phyloP scores from a whole-genome alignment of 257 asterid species.

The Lithospermum erythrorhizon region DNA sequence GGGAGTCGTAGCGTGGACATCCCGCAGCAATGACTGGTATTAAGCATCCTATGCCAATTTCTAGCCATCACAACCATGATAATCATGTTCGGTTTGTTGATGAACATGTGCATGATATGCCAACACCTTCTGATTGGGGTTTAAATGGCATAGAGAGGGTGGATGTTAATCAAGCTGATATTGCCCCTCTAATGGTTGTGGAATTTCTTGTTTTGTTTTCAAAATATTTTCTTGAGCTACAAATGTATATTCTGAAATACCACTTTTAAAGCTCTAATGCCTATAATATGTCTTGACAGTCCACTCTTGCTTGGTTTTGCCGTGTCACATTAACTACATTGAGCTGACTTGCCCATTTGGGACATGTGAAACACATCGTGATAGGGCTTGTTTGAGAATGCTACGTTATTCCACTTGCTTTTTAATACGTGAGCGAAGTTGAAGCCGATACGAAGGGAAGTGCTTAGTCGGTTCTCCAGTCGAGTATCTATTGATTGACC shows the following conservation, averaged over 20 bases:
- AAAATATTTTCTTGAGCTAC: conserved; percentile 1
- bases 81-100: conserved; percentile 56
- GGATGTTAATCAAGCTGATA: conserved; percentile 98
- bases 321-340: no score
- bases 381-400: background rate
- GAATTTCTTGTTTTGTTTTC: conserved; percentile 19
- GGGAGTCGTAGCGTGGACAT: no score
- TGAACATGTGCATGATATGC: conserved; percentile 70
- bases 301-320: no score
- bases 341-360: no score
- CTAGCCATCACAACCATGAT: conserved; percentile 35
- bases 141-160: conserved; percentile 74
- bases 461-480: conserved; percentile 73
- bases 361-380: no score
- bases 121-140: conserved; percentile 95
- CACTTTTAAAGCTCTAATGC: conserved; percentile 13
- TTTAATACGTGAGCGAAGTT: conserved; percentile 46
- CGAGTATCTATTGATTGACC: conserved; percentile 46
- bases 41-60: conserved; percentile 38
- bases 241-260: conserved; percentile 1
- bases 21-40: no score
- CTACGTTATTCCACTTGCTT: background rate
- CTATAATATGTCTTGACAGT: conserved; percentile 44
- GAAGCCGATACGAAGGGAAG: conserved; percentile 89
- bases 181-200: conserved; percentile 89